Conservation (phyloP, 2,329 filamentous ascomycete genomes). For the Cercospora sp. region DNA sequence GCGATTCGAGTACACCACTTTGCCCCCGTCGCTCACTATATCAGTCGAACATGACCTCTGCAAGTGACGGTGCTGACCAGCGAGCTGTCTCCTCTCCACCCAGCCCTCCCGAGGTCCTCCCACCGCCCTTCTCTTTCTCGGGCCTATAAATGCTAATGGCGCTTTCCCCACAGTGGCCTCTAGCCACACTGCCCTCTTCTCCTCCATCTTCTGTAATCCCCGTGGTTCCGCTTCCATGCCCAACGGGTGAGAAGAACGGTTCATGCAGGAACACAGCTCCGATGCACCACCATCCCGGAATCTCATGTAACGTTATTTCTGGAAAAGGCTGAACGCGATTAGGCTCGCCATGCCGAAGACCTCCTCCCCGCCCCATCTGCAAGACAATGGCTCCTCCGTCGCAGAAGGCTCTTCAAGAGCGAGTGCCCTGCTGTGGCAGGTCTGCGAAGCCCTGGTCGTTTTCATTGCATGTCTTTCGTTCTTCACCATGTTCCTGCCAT, state of each 20-base stretch:
- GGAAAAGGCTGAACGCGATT: slow-evolving; percentile 9
- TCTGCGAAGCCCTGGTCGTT: slow-evolving; percentile 6
- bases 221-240: not conserved
- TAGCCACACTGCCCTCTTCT: slow-evolving; percentile 3
- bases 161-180: not conserved
- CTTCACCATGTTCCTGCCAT: slow-evolving; percentile 18
- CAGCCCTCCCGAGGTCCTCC: slow-evolving; percentile 6
- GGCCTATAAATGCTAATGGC: slow-evolving; percentile 1
- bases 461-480: slow-evolving; percentile 15
- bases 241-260: not conserved
- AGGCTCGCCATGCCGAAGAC: slow-evolving; percentile 7
- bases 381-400: not conserved
- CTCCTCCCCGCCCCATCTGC: not conserved
- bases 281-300: not conserved
- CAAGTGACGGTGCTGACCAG: not conserved
- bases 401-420: not conserved
- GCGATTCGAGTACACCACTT: not conserved
- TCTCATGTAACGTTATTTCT: slow-evolving; percentile 2
- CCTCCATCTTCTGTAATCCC: not conserved
- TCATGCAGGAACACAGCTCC: not conserved
- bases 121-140: not conserved
- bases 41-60: not conserved
- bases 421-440: not conserved
- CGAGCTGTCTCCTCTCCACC: not conserved
- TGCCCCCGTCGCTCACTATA: not conserved